Conservation (phyloP, 2,329 filamentous ascomycete species). For the Cladophialophora chaetospira region DNA sequence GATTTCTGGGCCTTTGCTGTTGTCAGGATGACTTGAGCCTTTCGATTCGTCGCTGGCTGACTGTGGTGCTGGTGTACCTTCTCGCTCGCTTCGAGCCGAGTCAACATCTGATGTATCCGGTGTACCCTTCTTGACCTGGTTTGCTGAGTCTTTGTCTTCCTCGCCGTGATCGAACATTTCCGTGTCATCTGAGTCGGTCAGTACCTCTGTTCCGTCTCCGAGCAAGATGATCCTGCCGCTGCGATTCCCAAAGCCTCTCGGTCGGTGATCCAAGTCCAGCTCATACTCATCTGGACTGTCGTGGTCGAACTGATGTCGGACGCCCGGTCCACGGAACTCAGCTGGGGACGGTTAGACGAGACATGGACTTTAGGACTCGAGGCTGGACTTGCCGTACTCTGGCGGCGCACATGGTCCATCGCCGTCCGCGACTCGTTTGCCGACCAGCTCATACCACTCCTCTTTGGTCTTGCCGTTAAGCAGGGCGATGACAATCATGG, state of each 20-base stretch:
- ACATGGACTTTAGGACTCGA: constrained; percentile 43
- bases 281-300: constrained; percentile 67
- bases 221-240: constrained; percentile 87
- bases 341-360: constrained; percentile 58
- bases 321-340: constrained; percentile 80
- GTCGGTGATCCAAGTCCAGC: constrained; percentile 49
- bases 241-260: constrained; percentile 73
- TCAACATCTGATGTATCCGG: constrained; percentile 37
- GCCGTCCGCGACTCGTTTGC: constrained; percentile 89
- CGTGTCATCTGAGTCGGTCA: constrained; percentile 83
- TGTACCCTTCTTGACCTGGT: constrained; percentile 73
- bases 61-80: constrained; percentile 55
- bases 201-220: constrained; percentile 89
- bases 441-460: constrained; percentile 97
- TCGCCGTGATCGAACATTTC: constrained; percentile 95
- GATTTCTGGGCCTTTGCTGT: constrained; percentile 20
- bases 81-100: constrained; percentile 46
- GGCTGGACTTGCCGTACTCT: constrained; percentile 89
- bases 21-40: constrained; percentile 18
- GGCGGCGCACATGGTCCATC: constrained; percentile 98
- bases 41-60: constrained; percentile 22
- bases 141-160: constrained; percentile 79
- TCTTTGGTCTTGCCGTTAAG: constrained; percentile 91
- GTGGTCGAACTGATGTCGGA: constrained; percentile 75
- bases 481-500: constrained; percentile 88